Evolutionary conservation across 768 basidiomycete species (phyloP).

Genomic region (Kwoniella heveanensis): DNA sequence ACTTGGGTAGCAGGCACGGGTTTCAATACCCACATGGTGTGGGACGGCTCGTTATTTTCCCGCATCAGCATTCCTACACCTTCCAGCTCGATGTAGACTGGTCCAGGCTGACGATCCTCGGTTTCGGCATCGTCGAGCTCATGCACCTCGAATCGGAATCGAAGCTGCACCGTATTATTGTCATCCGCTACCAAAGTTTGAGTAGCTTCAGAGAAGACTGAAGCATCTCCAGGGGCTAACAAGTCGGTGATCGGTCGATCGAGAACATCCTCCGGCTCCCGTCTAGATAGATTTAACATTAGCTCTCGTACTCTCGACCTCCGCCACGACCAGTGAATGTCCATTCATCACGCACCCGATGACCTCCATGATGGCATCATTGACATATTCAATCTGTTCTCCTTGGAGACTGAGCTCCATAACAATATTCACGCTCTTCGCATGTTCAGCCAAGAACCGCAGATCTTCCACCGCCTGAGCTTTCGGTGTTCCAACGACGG

Average conservation of each 20-base stretch:
- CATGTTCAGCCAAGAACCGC: conserved; percentile 85
- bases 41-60: conserved; percentile 84
- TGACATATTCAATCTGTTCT: conserved; percentile 92
- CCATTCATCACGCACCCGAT: conserved; percentile 61
- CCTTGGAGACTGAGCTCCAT: conserved; percentile 92
- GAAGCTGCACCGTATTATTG: conserved; percentile 88
- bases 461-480: conserved; percentile 86
- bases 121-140: conserved; percentile 61
- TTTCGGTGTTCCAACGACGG: conserved; percentile 55
- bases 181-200: conserved; percentile 83
- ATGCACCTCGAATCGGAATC: conserved; percentile 80
- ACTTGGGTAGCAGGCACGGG: conserved; percentile 55
- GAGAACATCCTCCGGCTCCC: conserved; percentile 75
- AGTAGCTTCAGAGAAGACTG: conserved; percentile 83
- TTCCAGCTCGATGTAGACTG: conserved; percentile 75
- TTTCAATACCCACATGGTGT: conserved; percentile 98
- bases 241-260: conserved; percentile 79
- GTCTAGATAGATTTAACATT: conserved; percentile 59
- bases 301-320: not conserved
- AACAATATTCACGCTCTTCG: conserved; percentile 93
- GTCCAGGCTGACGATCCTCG: conserved; percentile 51
- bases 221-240: conserved; percentile 75
- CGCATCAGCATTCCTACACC: conserved; percentile 99
- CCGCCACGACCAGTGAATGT: not conserved
- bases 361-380: conserved; percentile 91